Evolutionary conservation across 371 early-diverging fungal genomes (phyloP).

Genomic region (Gilbertella persicaria): DNA sequence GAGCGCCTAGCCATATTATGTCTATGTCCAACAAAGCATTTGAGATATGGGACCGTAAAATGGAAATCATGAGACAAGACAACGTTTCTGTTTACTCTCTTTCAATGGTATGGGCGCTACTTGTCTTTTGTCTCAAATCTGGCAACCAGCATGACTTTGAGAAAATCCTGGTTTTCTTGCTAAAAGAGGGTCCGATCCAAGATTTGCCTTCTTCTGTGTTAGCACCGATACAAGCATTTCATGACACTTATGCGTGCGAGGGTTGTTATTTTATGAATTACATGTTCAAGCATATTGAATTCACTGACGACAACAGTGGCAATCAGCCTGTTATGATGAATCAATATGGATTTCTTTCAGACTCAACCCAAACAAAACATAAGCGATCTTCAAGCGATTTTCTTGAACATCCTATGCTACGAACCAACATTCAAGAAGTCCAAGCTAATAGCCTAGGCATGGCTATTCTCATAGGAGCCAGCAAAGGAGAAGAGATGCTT

Average conservation of each 20-base stretch:
- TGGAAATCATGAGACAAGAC: slow-evolving; percentile 2
- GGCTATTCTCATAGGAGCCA: slow-evolving; percentile 31
- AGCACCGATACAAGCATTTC: slow-evolving; percentile 36
- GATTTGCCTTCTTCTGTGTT: slow-evolving; percentile 29
- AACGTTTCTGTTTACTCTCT: background rate
- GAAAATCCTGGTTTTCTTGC: slow-evolving; percentile 10
- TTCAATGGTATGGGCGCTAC: slow-evolving; percentile 35
- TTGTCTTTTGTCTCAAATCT: slow-evolving; percentile 28
- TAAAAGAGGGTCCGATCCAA: background rate
- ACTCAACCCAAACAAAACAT: background rate
- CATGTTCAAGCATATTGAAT: slow-evolving; percentile 27
- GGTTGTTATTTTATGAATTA: slow-evolving; percentile 40
- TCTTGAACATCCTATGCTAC: slow-evolving; percentile 10
- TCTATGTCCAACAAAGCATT: slow-evolving; percentile 29
- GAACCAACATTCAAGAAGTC: slow-evolving; percentile 30
- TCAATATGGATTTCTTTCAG: slow-evolving; percentile 20
- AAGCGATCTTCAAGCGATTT: background rate
- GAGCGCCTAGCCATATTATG: slow-evolving; percentile 18
- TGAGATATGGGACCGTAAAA: slow-evolving; percentile 30
- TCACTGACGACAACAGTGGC: slow-evolving; percentile 18
- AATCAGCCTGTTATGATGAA: slow-evolving; percentile 10
- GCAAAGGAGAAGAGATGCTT: slow-evolving; percentile 9
- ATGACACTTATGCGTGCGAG: slow-evolving; percentile 25
- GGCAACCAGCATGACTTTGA: slow-evolving; percentile 27
- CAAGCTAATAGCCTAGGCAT: slow-evolving; percentile 23